Evolutionary conservation across 768 basidiomycete species (phyloP), one percentile per base, ranked within the genome.

Genomic region (Chiua virens): DNA sequence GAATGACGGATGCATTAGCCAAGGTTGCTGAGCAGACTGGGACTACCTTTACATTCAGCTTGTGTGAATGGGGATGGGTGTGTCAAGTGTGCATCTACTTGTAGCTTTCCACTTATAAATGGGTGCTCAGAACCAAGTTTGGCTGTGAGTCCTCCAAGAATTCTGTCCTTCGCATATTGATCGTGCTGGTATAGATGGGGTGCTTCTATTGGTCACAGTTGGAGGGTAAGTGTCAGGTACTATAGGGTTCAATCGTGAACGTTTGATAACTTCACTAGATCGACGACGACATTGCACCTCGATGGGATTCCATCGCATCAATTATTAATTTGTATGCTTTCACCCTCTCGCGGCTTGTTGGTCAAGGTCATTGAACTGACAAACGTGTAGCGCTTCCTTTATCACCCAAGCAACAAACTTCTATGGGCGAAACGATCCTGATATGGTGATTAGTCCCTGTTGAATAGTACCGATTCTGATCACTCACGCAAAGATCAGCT

Each of bases 31-130:
- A 74, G 50, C 52, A 62, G 8, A 75, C 78, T 0, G 78, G 78
- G 5, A 80, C 78, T 34, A 80, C 81, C 0, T 66, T 86, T 37
- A 62, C 83, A 11, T 82, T 81, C 47, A 84, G 83, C 32, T 63
- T 86, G 23, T 86, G 85, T 59, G 73, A 86, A 66, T 86, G 85
- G 85, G 85, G 85, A 28, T 70, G 76, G 65, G 85, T 85, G 52
- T 63, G 76, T 67, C 23, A 53, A 39, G 49, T 23, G 15, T 34
- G 34, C 6, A 21, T 35, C 6, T 22, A 13, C 15, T 40, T 41
- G 41, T 39, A 15, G 15, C 10, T 5, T 42, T 27, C 39, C 3
- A 30, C 30, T 50, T n/a, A 43, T 30, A 35, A 10, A 23, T 25
- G n/a, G n/a, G 42, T n/a, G 18, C 21, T 35, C 48, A 82, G 80